phyloP scores from a whole-genome alignment of 495 filamentous ascomycete genomes.

The Podospora pseudocomata region DNA sequence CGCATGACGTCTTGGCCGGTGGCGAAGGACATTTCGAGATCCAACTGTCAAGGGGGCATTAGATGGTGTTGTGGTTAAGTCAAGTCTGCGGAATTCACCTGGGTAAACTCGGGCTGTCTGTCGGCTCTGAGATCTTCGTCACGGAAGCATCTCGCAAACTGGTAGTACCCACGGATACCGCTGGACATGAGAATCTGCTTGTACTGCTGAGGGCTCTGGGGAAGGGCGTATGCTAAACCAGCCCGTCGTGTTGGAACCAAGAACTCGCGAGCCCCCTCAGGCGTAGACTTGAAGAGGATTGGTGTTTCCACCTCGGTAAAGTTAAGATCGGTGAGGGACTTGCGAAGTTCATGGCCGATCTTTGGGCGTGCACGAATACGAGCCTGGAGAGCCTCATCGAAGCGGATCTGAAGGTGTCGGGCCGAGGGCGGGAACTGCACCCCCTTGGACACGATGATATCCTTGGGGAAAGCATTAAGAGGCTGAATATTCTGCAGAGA shows the following conservation, averaged over 20 bases:
- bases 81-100: constrained; percentile 48
- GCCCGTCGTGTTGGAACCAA: constrained; percentile 77
- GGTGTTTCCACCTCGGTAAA: constrained; percentile 90
- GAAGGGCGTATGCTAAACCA: constrained; percentile 81
- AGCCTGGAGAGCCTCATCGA: constrained; percentile 56
- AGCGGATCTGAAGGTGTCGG: constrained; percentile 82
- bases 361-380: constrained; percentile 57
- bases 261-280: constrained; percentile 93
- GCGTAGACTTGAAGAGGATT: constrained; percentile 93
- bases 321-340: constrained; percentile 46
- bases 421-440: constrained; percentile 68
- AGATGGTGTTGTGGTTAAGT: not conserved
- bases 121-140: constrained; percentile 94
- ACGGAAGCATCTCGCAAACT: constrained; percentile 92
- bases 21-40: constrained; percentile 88
- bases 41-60: constrained; percentile 55
- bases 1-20: constrained; percentile 69
- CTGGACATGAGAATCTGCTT: constrained; percentile 97
- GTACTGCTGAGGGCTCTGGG: constrained; percentile 96
- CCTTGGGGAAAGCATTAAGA: constrained; percentile 71
- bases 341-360: constrained; percentile 51
- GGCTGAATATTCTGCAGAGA: constrained; percentile 56
- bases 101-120: constrained; percentile 94
- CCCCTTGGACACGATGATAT: constrained; percentile 68
- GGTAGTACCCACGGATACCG: constrained; percentile 77